Evolutionary conservation across 2,329 filamentous ascomycete genomes (phyloP).

Genomic region (Sporothrix pallida): DNA sequence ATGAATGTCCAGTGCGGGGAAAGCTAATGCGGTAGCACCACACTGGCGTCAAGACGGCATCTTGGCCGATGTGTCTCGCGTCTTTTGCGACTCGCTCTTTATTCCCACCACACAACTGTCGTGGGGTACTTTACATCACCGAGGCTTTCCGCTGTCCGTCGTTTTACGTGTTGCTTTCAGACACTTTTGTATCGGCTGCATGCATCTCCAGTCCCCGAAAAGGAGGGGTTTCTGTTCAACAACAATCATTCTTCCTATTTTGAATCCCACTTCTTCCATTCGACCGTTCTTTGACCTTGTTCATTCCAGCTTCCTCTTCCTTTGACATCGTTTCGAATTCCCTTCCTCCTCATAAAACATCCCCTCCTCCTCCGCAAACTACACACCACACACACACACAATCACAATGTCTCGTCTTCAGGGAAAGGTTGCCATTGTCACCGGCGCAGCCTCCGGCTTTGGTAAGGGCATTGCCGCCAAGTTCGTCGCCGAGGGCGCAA

Average conservation of each 20-base stretch:
- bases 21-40: constrained; percentile 15
- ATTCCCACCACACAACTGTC: constrained; percentile 4
- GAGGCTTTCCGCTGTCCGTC: not conserved
- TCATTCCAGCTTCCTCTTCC: not conserved
- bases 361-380: not conserved
- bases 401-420: constrained; percentile 47
- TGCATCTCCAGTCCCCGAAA: not conserved
- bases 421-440: constrained; percentile 63
- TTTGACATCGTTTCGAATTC: no score
- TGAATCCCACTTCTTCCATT: constrained; percentile 1
- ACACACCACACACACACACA: not conserved
- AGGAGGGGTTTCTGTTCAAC: not conserved
- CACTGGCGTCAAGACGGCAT: constrained; percentile 8
- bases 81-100: constrained; percentile 1
- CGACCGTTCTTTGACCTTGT: not conserved
- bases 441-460: constrained; percentile 61
- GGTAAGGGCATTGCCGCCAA: constrained; percentile 59
- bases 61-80: constrained; percentile 1
- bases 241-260: not conserved
- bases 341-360: not conserved
- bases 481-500: constrained; percentile 39
- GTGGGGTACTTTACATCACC: not conserved
- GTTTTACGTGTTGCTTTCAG: no score
- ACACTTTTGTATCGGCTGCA: not conserved
- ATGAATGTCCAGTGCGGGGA: constrained; percentile 13